These are phyloP conservation scores for Choanephora cucurbitarum DNA, from an alignment of 371 early-diverging fungal genomes.

Conservation along the genomic window DNA sequence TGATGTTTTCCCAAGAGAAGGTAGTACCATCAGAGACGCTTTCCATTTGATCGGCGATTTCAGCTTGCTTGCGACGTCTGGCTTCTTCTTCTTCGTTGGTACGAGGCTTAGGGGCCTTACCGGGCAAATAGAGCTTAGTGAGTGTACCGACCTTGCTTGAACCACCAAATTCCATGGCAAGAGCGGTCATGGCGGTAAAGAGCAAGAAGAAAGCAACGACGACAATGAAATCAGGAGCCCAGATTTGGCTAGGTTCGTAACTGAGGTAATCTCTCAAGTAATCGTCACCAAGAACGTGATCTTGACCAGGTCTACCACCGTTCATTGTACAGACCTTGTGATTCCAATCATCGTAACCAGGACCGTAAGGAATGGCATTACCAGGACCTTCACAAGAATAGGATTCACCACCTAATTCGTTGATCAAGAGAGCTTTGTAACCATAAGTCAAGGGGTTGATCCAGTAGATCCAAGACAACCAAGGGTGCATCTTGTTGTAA, in stretches of 20 bases:
- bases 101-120: slow-evolving; percentile 32
- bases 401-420: slow-evolving; percentile 60
- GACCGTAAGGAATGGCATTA: slow-evolving; percentile 44
- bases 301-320: slow-evolving; percentile 52
- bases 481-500: slow-evolving; percentile 63
- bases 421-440: slow-evolving; percentile 61
- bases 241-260: slow-evolving; percentile 42
- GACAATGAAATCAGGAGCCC: slow-evolving; percentile 60
- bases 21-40: slow-evolving; percentile 47
- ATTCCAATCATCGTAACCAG: slow-evolving; percentile 44
- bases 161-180: slow-evolving; percentile 56
- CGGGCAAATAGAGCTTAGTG: slow-evolving; percentile 56
- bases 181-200: slow-evolving; percentile 50
- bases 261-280: slow-evolving; percentile 46
- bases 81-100: slow-evolving; percentile 26
- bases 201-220: slow-evolving; percentile 54
- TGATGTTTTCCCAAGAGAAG: slow-evolving; percentile 59
- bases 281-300: slow-evolving; percentile 49
- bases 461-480: slow-evolving; percentile 74
- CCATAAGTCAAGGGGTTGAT: slow-evolving; percentile 70
- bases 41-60: slow-evolving; percentile 29
- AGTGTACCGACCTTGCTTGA: slow-evolving; percentile 50
- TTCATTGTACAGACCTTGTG: slow-evolving; percentile 58
- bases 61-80: slow-evolving; percentile 17
- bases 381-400: slow-evolving; percentile 42